Conservation (phyloP, 2,329 filamentous ascomycete genomes). For the Diplodia corticola region DNA sequence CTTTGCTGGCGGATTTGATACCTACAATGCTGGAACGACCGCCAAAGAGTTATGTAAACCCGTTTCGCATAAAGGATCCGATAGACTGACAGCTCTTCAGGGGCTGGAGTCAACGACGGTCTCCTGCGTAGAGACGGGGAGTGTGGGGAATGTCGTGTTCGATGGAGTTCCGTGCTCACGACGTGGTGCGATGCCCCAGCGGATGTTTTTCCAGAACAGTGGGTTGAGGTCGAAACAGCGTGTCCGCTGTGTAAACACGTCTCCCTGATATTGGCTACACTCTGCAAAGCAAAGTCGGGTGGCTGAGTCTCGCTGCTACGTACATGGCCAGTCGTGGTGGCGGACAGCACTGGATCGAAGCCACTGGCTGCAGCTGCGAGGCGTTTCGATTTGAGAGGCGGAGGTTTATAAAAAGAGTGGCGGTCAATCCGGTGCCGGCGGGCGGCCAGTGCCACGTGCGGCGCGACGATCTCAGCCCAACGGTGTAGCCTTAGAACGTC, state of each 20-base stretch:
- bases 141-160: not conserved
- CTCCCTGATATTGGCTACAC: not conserved
- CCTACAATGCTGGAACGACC: not conserved
- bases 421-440: not conserved
- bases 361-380: not conserved
- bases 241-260: not conserved
- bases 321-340: not conserved
- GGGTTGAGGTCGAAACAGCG: not conserved
- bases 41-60: not conserved
- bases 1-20: not conserved
- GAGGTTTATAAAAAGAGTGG: not conserved
- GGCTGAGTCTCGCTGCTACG: not conserved
- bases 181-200: not conserved
- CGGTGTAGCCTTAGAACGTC: conserved; percentile 3
- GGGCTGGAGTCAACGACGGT: not conserved
- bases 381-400: not conserved
- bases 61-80: too few relatives aligned
- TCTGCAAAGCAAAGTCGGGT: not conserved
- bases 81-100: not conserved
- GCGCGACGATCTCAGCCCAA: not conserved
- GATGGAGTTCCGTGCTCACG: not conserved
- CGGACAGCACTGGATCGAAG: not conserved
- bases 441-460: not conserved
- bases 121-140: not conserved
- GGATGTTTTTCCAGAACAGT: not conserved